Evolutionary conservation across 257 asterid genomes (phyloP), one percentile per base, ranked within the genome.

Genomic region (Thymus quinquecostatus): DNA sequence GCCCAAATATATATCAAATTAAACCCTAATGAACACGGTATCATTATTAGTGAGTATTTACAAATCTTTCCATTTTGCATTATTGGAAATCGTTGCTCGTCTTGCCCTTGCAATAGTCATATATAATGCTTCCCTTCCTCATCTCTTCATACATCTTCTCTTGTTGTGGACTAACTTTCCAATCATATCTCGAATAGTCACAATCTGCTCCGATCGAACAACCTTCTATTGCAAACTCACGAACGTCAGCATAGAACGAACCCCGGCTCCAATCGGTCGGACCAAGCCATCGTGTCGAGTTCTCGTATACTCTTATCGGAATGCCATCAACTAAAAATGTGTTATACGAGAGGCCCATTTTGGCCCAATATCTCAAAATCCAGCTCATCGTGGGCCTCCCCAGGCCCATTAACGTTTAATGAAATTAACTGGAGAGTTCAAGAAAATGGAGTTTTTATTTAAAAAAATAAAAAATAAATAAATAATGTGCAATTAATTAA

Each of bases 321-420:
- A 8, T 41, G 1, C 10, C 47, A 41, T 41, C 47, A 2, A 41
- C 47, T 21, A 21, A 21, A 21, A 21, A 21, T 27, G 54, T 11
- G 60, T 6, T 71, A 2, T 34, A 58, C 51, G 63, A 5, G 67
- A 29, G 10, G 64, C 27, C 50, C 67, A 41, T 44, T 45, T 0
- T 4, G 9, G 44, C 72, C 67, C 67, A 65, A 47, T 9, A 73
- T 32, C 65, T 63, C 71, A 10, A 72, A 72, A 43, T 72, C 78
- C 5, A 73, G 61, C 54, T 73, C 78, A n/a, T 10, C 49, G 10
- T 73, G 72, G 5, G 41, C 44, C 1, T 30, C 60, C 0, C 2
- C 38, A 5, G 11, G 32, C n/a, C 1, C 51, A 65, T 73, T 65
- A 0, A 45, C 44, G 0, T 3, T 10, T 1, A 7, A 1, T 27